Percentiles rank a stretch among this genome's conserved stretches.
phyloP scores from a whole-genome alignment of 208 protist species.

The Leishmania arabica region DNA sequence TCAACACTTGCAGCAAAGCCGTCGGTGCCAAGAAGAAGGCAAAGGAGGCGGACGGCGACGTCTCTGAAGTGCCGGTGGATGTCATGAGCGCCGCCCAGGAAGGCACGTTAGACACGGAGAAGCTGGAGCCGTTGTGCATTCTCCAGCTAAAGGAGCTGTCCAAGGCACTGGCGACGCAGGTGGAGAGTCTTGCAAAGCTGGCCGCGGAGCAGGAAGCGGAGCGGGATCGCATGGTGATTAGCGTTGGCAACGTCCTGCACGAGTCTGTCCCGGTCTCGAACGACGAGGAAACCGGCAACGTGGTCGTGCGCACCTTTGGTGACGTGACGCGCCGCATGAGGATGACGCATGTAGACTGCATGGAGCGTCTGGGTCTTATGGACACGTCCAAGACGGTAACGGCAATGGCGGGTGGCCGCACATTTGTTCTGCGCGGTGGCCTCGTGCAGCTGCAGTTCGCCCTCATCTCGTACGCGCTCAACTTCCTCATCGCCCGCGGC shows the following conservation, averaged over 20 bases:
- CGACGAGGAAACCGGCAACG: slow-evolving; percentile 96
- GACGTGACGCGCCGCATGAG: slow-evolving; percentile 74
- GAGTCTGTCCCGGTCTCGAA: slow-evolving; percentile 93
- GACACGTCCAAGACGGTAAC: slow-evolving; percentile 78
- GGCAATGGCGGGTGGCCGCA: slow-evolving; percentile 95
- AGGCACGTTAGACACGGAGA: slow-evolving; percentile 54
- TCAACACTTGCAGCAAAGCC: slow-evolving; percentile 90
- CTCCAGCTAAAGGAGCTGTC: slow-evolving; percentile 92
- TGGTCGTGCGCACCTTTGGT: slow-evolving; percentile 84
- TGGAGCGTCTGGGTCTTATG: slow-evolving; percentile 93
- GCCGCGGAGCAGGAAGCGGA: slow-evolving; percentile 57
- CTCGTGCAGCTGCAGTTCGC: slow-evolving; percentile 98
- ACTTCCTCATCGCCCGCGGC: slow-evolving; percentile 92
- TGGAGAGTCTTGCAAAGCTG: slow-evolving; percentile 63
- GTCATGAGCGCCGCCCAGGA: slow-evolving; percentile 56
- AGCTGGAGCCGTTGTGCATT: slow-evolving; percentile 71
- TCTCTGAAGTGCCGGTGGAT: slow-evolving; percentile 59
- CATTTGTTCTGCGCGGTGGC: slow-evolving; percentile 98
- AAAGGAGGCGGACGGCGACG: slow-evolving; percentile 88
- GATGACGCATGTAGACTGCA: slow-evolving; percentile 93
- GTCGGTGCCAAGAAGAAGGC: slow-evolving; percentile 93
- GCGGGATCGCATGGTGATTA: slow-evolving; percentile 81
- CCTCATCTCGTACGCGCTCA: slow-evolving; percentile 97
- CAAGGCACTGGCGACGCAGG: slow-evolving; percentile 67
- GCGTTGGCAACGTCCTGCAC: slow-evolving; percentile 97